Base-by-base conservation (phyloP, 2,329 filamentous ascomycete species). In the Blastomyces gilchristii region DNA sequence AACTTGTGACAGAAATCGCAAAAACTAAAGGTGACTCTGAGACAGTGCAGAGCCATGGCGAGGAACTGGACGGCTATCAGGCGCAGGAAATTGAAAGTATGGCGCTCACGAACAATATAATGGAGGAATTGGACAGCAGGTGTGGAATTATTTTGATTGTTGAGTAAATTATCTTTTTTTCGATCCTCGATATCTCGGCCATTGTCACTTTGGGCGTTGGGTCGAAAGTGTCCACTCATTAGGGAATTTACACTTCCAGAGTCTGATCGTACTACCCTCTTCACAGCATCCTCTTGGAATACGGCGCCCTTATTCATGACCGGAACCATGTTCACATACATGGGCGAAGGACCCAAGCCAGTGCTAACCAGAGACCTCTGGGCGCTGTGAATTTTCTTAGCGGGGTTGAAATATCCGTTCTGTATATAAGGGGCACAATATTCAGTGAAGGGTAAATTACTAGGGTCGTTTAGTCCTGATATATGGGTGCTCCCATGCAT, bases 401-500 rank as follows among this genome's bases (percentile, higher is more conserved):
- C 12, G 14, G 41, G 3, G 11, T 45, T 58, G 12, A 31, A 28
- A 58, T 22, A 18, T 43, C n/a, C n/a, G 37, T 43, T 34, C 37
- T 58, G 56, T 37, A 14, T 43, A 31, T 45, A 12, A 28, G 14
- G 2, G 22, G 22, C 39, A 58, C 39, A 31, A 16, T 34, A 43
- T 22, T 1, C 31, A 22, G 14, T 34, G 39, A 34, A 34, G 2
- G 31, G 57, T 22, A 34, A 18, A 31, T 56, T 45, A 14, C n/a
- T 28, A 45, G 7, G 11, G 7, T 39, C 28, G 41, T 31, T 47
- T 57, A 47, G 50, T 8, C 3, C 67, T 43, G 70, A 67, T 62
- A 69, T 75, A 73, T 67, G 74, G 72, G 71, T 75, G 73, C 68
- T 74, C 62, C 73, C 74, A 75, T 70, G 72, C 64, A 73, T 74